phyloP scores from a whole-genome alignment of 768 basidiomycete genomes.

The Heimioporus sp. region DNA sequence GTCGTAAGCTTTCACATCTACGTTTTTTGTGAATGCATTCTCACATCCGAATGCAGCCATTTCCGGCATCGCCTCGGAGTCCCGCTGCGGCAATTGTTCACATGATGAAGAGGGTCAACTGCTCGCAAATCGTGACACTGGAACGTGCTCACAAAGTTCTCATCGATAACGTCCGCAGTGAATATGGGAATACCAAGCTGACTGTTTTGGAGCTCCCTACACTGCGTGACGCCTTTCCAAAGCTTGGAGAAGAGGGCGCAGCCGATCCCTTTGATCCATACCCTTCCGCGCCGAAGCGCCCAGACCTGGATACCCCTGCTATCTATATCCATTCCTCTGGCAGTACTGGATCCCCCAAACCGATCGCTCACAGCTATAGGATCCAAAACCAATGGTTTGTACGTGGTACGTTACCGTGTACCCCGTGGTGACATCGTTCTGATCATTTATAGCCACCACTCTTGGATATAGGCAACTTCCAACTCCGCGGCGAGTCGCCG shows the following conservation, averaged over 20 bases:
- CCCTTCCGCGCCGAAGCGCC: constrained; percentile 4
- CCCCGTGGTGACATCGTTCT: background rate
- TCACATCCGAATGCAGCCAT: constrained; percentile 25
- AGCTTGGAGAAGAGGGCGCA: constrained; percentile 33
- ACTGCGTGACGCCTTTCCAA: constrained; percentile 36
- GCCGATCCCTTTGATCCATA: constrained; percentile 19
- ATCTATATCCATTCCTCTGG: constrained; percentile 51
- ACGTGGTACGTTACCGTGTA: constrained; percentile 29
- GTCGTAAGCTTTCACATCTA: constrained; percentile 18
- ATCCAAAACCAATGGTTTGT: constrained; percentile 34
- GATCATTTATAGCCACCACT: constrained; percentile 3
- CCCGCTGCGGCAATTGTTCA: constrained; percentile 37
- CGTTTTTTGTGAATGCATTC: constrained; percentile 20
- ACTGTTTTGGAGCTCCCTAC: constrained; percentile 19
- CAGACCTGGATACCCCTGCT: constrained; percentile 35
- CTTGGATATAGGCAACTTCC: constrained; percentile 2
- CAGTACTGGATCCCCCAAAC: constrained; percentile 50
- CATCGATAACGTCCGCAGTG: constrained; percentile 6
- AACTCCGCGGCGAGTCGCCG: constrained; percentile 22
- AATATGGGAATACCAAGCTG: background rate
- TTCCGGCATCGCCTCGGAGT: constrained; percentile 40
- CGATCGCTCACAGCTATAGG: constrained; percentile 37
- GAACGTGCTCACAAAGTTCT: constrained; percentile 16
- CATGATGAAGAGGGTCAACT: constrained; percentile 23
- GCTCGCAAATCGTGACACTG: constrained; percentile 18